phyloP scores from a whole-genome alignment of 176 grass and related monocot genomes.

The Poa annua region DNA sequence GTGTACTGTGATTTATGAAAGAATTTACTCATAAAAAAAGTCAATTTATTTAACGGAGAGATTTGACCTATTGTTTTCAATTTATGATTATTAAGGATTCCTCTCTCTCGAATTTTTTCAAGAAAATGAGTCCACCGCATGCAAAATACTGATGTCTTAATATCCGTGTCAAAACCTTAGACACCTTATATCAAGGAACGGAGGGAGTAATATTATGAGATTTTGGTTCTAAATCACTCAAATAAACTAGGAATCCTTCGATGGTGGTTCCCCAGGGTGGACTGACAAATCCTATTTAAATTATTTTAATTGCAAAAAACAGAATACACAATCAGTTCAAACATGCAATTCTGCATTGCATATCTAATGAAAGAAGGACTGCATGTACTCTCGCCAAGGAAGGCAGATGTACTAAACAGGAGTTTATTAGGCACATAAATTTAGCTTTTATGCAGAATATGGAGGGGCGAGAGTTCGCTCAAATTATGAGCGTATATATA shows the following conservation, averaged over 20 bases:
- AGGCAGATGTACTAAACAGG: slow-evolving; percentile 22
- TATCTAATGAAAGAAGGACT: background rate
- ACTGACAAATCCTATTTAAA: background rate
- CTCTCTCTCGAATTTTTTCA: no score
- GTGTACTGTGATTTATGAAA: no score
- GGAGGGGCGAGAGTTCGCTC: background rate
- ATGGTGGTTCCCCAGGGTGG: background rate
- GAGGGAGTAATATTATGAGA: background rate
- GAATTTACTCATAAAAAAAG: no score
- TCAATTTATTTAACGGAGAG: no score
- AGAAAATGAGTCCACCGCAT: no score
- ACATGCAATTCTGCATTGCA: background rate
- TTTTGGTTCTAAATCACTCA: background rate
- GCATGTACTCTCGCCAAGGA: background rate
- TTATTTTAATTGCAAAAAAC: background rate
- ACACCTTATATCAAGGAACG: no score
- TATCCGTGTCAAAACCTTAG: no score
- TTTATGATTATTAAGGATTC: no score
- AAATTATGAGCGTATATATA: background rate
- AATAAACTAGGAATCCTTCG: background rate
- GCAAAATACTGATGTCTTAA: no score
- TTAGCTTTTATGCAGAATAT: background rate
- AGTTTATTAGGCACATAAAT: slow-evolving; percentile 9
- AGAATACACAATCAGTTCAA: background rate
- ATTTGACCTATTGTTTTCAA: no score